Conservation (phyloP, 2,329 filamentous ascomycete species). For the Diaporthe batatas region DNA sequence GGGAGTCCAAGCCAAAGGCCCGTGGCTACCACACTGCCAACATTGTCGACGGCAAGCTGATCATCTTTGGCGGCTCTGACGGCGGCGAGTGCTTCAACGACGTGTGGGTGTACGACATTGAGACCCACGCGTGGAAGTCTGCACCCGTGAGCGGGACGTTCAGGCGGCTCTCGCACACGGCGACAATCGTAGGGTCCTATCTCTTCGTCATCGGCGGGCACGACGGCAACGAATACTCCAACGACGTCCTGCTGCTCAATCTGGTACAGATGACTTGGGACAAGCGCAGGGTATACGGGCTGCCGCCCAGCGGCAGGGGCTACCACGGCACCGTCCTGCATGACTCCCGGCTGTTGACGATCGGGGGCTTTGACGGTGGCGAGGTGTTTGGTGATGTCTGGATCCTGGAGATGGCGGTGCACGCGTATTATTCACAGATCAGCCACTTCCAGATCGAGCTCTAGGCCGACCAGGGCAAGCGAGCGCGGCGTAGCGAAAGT, state of each 20-base stretch:
- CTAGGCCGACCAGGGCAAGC: conserved; percentile 49
- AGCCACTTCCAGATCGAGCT: conserved; percentile 80
- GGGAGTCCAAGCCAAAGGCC: conserved; percentile 68
- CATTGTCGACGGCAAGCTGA: conserved; percentile 79
- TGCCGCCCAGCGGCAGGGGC: conserved; percentile 72
- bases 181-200: conserved; percentile 78
- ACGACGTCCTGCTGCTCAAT: conserved; percentile 77
- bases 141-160: conserved; percentile 73
- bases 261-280: conserved; percentile 83
- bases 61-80: conserved; percentile 78
- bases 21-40: conserved; percentile 80
- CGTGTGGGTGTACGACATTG: conserved; percentile 80
- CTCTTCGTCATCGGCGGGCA: conserved; percentile 79
- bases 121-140: conserved; percentile 69
- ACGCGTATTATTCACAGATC: conserved; percentile 80
- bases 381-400: conserved; percentile 78
- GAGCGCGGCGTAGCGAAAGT: conserved; percentile 4
- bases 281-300: conserved; percentile 73
- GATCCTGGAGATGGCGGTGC: conserved; percentile 76
- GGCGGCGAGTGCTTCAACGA: conserved; percentile 80
- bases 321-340: conserved; percentile 77
- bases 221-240: conserved; percentile 77
- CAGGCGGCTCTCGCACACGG: conserved; percentile 75
- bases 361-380: conserved; percentile 77
- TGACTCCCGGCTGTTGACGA: conserved; percentile 73